Evolutionary conservation across 2,329 filamentous ascomycete genomes (phyloP).

Genomic region (Chaetomium strumarium): DNA sequence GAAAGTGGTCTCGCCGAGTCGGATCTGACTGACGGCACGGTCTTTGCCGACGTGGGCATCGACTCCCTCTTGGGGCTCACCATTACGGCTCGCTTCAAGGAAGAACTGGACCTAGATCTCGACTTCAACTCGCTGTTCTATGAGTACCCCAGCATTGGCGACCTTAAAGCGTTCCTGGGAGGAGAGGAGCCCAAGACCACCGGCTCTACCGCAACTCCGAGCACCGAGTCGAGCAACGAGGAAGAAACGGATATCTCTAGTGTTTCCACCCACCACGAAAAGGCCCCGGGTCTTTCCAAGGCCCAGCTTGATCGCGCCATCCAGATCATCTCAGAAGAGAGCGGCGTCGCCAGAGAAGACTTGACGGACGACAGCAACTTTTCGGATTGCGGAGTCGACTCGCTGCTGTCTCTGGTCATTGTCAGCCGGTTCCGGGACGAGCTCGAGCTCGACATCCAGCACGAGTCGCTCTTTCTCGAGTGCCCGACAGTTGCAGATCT

Average conservation of each 20-base stretch:
- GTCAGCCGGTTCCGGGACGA: slow-evolving; percentile 48
- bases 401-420: slow-evolving; percentile 50
- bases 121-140: background rate
- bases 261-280: too few relatives aligned
- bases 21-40: slow-evolving; percentile 46
- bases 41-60: slow-evolving; percentile 50
- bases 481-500: background rate
- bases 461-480: background rate
- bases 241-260: too few relatives aligned
- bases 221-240: too few relatives aligned
- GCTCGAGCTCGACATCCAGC: slow-evolving; percentile 1
- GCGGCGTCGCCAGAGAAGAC: slow-evolving; percentile 62
- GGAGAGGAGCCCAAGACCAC: too few relatives aligned
- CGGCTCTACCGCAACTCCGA: too few relatives aligned
- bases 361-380: slow-evolving; percentile 47
- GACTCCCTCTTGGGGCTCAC: slow-evolving; percentile 52
- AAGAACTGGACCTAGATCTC: slow-evolving; percentile 30
- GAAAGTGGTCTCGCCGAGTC: slow-evolving; percentile 44
- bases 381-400: slow-evolving; percentile 52
- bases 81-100: slow-evolving; percentile 47
- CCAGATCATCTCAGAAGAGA: slow-evolving; percentile 61
- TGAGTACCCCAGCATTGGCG: background rate
- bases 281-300: background rate
- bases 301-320: slow-evolving; percentile 30
- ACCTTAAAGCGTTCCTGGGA: background rate